phyloP scores from a whole-genome alignment of 768 basidiomycete genomes.

The Cystobasidium onofrii region DNA sequence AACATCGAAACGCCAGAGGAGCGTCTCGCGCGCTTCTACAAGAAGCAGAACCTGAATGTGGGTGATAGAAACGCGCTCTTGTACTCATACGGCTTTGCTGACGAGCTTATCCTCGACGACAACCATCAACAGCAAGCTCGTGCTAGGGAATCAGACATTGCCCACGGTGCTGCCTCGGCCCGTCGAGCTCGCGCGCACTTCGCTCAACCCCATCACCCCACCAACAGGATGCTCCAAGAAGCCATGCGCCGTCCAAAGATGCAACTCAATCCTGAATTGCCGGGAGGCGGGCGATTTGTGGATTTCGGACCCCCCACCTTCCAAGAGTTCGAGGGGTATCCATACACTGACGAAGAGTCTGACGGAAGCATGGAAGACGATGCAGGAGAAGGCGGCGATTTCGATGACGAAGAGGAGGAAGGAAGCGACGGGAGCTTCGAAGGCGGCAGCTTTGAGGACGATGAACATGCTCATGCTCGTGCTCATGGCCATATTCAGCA shows the following conservation, averaged over 20 bases:
- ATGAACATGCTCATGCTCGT: not conserved
- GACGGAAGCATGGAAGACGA: constrained; percentile 48
- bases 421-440: constrained; percentile 24
- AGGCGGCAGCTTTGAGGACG: constrained; percentile 11
- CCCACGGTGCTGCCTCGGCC: constrained; percentile 49
- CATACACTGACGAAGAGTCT: constrained; percentile 59
- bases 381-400: constrained; percentile 35
- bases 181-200: constrained; percentile 39
- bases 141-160: constrained; percentile 61
- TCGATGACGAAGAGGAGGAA: constrained; percentile 34
- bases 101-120: too few species aligned
- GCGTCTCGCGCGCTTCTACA: constrained; percentile 86
- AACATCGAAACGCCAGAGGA: constrained; percentile 99
- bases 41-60: constrained; percentile 93
- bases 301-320: constrained; percentile 59
- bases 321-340: constrained; percentile 48
- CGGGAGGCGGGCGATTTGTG: constrained; percentile 51
- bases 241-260: constrained; percentile 36
- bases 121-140: constrained; percentile 60
- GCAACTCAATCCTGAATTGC: constrained; percentile 33
- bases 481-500: not conserved
- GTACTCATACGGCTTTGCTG: too few species aligned
- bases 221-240: constrained; percentile 53
- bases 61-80: constrained; percentile 48
- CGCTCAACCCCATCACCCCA: constrained; percentile 45